Base-by-base conservation (phyloP, 2,329 filamentous ascomycete species). In the Exophiala spinifera region DNA sequence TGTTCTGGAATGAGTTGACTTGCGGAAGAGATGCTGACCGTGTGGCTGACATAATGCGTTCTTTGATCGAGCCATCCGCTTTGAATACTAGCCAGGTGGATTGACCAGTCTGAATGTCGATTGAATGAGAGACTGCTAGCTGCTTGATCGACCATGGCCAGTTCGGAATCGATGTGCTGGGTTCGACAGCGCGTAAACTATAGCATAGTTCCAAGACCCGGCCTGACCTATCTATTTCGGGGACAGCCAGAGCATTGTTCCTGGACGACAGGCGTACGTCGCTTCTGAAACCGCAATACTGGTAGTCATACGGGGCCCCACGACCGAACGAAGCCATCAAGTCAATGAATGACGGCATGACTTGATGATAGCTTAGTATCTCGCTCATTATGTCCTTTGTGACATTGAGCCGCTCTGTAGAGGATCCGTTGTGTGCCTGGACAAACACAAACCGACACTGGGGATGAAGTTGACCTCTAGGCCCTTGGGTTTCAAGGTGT, bases 51-150 rank as follows among this genome's bases (percentile, higher is more conserved):
- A 69, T 63, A 36, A 70, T 62, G 25, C 67, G 48, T 1, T 65
- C 55, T 36, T 70, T 63, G 13, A 72, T 59, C 10, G 63, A 60
- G 5, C 58, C 42, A 3, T 64, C 60, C 1, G 70, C 73, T 46
- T 74, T 72, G 0, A 70, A 67, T 1, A 73, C 61, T 4, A 78
- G 67, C 76, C 76, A 78, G 2, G 75, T 46, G 0, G 71, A 63
- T 1, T 65, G 71, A 0, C 72, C 64, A 4, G 50, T 56, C 0
- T 62, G 58, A 0, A 72, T 57, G 45, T 76, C 73, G 46, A 74
- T 75, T 23, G 71, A 67, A 49, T 76, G 73, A 50, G 73, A 67
- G 3, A 76, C 53, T 0, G 66, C 72, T 1, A 66, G 68, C 23
- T 55, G 53, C 21, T 49, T 14, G 23, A 19, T 43, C 15, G 49